A percentile compares a stretch with the other conserved stretches of the same genome.
Conservation (phyloP, 2,329 filamentous ascomycete species). For the Trichoderma simmonsii region DNA sequence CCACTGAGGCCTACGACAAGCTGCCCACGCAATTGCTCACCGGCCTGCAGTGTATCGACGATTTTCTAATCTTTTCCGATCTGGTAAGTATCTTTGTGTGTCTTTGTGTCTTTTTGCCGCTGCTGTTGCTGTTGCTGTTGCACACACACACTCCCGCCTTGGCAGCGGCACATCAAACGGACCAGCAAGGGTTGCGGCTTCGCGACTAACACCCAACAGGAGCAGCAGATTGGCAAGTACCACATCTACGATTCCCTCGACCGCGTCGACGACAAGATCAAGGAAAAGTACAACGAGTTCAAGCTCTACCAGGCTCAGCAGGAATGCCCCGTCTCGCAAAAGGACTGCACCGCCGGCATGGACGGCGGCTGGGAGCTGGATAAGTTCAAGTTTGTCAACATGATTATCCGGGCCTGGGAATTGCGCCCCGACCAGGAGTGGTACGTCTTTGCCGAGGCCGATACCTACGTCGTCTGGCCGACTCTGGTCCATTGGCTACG, state of each 20-base stretch:
- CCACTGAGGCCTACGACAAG: conserved; percentile 52
- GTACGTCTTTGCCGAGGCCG: conserved; percentile 60
- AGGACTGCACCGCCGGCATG: conserved; percentile 38
- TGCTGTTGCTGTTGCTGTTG: background rate
- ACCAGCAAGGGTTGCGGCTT: background rate
- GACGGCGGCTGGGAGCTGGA: conserved; percentile 51
- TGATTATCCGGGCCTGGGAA: conserved; percentile 54
- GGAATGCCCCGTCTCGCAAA: conserved; percentile 45
- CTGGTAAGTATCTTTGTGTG: conserved; percentile 29
- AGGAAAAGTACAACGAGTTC: conserved; percentile 43
- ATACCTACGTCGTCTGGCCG: conserved; percentile 56
- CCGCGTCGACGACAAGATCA: conserved; percentile 37
- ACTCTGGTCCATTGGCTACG: conserved; percentile 51
- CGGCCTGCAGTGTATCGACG: conserved; percentile 50
- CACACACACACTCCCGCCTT: background rate
- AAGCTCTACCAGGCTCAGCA: conserved; percentile 44
- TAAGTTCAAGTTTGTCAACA: conserved; percentile 61
- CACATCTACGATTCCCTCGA: conserved; percentile 42
- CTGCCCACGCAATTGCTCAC: conserved; percentile 56
- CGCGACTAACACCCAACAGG: conserved; percentile 29
- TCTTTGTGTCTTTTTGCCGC: too few relatives aligned
- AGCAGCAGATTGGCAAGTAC: conserved; percentile 48
- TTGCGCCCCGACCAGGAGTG: conserved; percentile 52
- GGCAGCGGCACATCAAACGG: background rate
- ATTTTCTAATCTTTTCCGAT: conserved; percentile 58